A percentile compares a stretch with the other conserved stretches of the same genome.
These are phyloP conservation scores for Elymus sibiricus DNA, from an alignment of 176 grass and related monocot species.

Conservation along the genomic window DNA sequence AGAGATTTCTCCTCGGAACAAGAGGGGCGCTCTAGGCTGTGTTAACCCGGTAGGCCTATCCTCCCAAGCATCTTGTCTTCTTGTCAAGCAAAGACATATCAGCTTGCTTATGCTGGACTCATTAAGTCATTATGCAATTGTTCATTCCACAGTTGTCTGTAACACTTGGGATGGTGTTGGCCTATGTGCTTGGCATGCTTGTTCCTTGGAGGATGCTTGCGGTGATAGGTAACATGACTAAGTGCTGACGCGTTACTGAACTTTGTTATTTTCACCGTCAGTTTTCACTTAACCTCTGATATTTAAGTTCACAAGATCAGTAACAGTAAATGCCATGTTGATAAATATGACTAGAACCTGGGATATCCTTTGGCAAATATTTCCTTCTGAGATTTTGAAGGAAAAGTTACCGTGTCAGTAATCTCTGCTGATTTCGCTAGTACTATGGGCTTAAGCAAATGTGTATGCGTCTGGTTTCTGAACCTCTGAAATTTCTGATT, in stretches of 20 bases:
- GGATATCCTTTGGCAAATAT: background rate
- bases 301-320: background rate
- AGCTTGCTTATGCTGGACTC: background rate
- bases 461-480: background rate
- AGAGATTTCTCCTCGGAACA: conserved; percentile 89
- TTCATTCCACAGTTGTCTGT: conserved; percentile 58
- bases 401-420: background rate
- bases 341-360: background rate
- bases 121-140: background rate
- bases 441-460: background rate
- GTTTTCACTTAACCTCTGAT: background rate
- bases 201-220: conserved; percentile 93
- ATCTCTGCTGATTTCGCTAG: background rate
- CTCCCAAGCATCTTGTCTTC: background rate
- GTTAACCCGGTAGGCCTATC: conserved; percentile 71
- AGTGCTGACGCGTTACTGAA: conserved; percentile 1
- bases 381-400: background rate
- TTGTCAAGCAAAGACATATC: background rate
- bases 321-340: background rate
- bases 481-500: background rate
- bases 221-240: conserved; percentile 64
- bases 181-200: conserved; percentile 92
- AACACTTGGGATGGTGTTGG: conserved; percentile 85
- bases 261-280: background rate
- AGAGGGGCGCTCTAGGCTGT: conserved; percentile 85